These are phyloP conservation scores for Stropharia rugosoannulata DNA, from an alignment of 768 basidiomycete genomes.

Conservation along the genomic window DNA sequence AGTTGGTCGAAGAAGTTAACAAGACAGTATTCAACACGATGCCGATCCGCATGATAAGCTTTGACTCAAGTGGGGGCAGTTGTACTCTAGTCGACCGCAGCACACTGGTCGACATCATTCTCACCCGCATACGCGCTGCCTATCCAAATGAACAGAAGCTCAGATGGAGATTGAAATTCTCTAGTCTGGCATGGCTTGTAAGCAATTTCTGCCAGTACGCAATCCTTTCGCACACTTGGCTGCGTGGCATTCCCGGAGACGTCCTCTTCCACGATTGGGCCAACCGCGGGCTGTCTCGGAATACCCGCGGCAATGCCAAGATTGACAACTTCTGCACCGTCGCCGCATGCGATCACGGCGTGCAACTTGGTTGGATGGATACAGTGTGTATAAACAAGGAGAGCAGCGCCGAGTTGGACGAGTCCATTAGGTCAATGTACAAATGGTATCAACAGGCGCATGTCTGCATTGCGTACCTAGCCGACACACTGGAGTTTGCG, in stretches of 20 bases:
- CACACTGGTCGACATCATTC: too few relatives aligned
- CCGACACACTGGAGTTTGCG: not conserved
- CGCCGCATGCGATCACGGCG: not conserved
- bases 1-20: not conserved
- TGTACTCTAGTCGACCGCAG: too few relatives aligned
- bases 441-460: not conserved
- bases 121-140: too few relatives aligned
- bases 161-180: too few relatives aligned
- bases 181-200: too few relatives aligned
- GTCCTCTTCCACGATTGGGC: not conserved
- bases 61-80: too few relatives aligned
- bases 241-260: not conserved
- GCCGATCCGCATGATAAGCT: too few relatives aligned
- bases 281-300: not conserved
- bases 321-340: not conserved
- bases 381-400: slow-evolving; percentile 5
- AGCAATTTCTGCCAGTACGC: not conserved
- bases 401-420: slow-evolving; percentile 6
- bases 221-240: slow-evolving; percentile 3
- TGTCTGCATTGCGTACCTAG: slow-evolving; percentile 4
- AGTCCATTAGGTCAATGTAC: slow-evolving; percentile 7
- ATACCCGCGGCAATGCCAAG: not conserved
- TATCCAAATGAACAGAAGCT: not conserved
- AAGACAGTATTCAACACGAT: not conserved
- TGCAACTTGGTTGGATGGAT: slow-evolving; percentile 1